Evolutionary conservation across 805 yeast genomes (phyloP).

Genomic region (Schwanniomyces yamadae): DNA sequence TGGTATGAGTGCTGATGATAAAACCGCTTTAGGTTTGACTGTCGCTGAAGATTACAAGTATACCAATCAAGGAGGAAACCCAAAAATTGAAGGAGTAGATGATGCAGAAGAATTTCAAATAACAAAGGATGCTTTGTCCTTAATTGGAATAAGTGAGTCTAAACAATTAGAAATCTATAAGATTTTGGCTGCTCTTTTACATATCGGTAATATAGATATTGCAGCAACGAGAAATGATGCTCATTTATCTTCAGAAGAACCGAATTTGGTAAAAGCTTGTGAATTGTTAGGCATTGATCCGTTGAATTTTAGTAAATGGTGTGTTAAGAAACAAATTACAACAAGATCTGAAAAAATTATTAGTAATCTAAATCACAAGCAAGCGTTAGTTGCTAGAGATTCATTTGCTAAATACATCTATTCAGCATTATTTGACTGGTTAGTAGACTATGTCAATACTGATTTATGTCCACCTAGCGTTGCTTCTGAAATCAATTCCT

Average conservation of each 20-base stretch:
- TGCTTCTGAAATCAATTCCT: slow-evolving; percentile 56
- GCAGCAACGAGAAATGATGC: slow-evolving; percentile 85
- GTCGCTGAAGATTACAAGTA: slow-evolving; percentile 71
- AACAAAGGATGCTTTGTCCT: slow-evolving; percentile 71
- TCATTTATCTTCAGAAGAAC: slow-evolving; percentile 79
- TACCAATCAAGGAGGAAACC: slow-evolving; percentile 85
- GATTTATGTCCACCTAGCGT: slow-evolving; percentile 80
- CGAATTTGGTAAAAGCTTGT: slow-evolving; percentile 77
- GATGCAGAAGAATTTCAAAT: slow-evolving; percentile 75
- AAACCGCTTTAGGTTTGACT: slow-evolving; percentile 57
- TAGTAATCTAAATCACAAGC: slow-evolving; percentile 76
- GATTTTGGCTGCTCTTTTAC: slow-evolving; percentile 83
- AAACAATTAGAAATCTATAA: slow-evolving; percentile 70
- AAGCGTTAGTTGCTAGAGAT: slow-evolving; percentile 89
- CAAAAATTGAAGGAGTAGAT: slow-evolving; percentile 71
- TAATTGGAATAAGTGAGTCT: slow-evolving; percentile 68
- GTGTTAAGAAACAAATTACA: slow-evolving; percentile 83
- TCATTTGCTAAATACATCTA: slow-evolving; percentile 96
- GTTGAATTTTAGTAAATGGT: slow-evolving; percentile 78
- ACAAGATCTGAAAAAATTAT: slow-evolving; percentile 92
- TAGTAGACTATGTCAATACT: slow-evolving; percentile 76
- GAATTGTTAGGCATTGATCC: slow-evolving; percentile 81
- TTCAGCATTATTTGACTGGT: slow-evolving; percentile 93
- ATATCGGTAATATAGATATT: slow-evolving; percentile 88
- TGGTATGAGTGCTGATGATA: slow-evolving; percentile 62